Percentiles rank a stretch among this genome's conserved stretches.
These are phyloP conservation scores for Phialemonium atrogriseum DNA, from an alignment of 2,329 filamentous ascomycete genomes.

Conservation along the genomic window DNA sequence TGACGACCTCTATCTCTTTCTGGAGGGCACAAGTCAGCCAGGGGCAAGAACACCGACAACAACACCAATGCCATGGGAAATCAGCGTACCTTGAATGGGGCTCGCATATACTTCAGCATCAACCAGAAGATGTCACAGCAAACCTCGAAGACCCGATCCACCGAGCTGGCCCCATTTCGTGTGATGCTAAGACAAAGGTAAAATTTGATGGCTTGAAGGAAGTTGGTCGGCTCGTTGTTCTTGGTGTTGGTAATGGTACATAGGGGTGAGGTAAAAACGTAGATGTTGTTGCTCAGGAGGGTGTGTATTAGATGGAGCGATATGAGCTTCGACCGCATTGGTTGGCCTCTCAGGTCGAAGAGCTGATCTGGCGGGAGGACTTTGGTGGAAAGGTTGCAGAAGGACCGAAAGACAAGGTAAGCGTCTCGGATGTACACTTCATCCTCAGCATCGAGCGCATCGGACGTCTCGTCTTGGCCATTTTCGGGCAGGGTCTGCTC, in stretches of 20 bases:
- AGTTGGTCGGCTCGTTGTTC: constrained; percentile 78
- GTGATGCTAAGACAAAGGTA: constrained; percentile 94
- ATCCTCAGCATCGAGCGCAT: constrained; percentile 65
- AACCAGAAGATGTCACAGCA: constrained; percentile 97
- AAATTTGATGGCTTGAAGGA: constrained; percentile 92
- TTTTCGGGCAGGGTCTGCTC: constrained; percentile 48
- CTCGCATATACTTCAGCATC: constrained; percentile 88
- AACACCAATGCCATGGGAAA: not conserved
- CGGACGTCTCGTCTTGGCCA: constrained; percentile 44
- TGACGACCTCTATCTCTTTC: constrained; percentile 96
- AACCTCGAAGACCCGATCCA: constrained; percentile 87
- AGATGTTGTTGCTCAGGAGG: constrained; percentile 86
- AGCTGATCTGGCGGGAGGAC: constrained; percentile 81
- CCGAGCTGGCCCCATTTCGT: constrained; percentile 88
- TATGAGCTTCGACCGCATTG: constrained; percentile 94
- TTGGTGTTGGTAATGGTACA: constrained; percentile 90
- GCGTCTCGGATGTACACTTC: constrained; percentile 96
- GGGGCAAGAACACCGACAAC: not conserved
- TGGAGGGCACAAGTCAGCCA: constrained; percentile 25
- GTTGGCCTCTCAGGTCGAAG: constrained; percentile 84
- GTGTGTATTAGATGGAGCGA: constrained; percentile 94
- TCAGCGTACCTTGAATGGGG: constrained; percentile 75
- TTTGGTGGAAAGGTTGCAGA: constrained; percentile 96
- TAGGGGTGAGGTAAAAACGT: constrained; percentile 82
- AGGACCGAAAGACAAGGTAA: constrained; percentile 92